phyloP scores from a whole-genome alignment of 2,329 filamentous ascomycete species.

The Elsinoe arachidis region DNA sequence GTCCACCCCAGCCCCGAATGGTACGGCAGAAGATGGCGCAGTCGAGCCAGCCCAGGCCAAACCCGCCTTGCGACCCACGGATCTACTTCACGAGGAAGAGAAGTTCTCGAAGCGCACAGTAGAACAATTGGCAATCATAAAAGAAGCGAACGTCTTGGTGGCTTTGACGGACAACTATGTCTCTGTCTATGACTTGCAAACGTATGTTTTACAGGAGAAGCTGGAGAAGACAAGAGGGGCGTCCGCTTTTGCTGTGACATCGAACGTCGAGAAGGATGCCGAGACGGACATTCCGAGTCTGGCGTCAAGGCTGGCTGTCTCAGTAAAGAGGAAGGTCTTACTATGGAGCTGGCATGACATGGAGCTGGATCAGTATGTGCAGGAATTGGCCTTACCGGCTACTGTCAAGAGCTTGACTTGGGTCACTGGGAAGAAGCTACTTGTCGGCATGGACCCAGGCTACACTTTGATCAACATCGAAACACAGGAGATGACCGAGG shows the following conservation, averaged over 20 bases:
- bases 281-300: conserved; percentile 85
- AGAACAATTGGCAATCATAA: conserved; percentile 90
- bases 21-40: conserved; percentile 21
- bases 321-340: conserved; percentile 80
- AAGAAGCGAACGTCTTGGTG: conserved; percentile 84
- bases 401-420: conserved; percentile 84
- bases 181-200: conserved; percentile 80
- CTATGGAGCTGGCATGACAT: conserved; percentile 96
- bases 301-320: conserved; percentile 82
- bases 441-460: conserved; percentile 83
- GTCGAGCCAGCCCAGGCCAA: conserved; percentile 27
- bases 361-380: conserved; percentile 65
- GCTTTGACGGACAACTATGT: conserved; percentile 86
- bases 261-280: conserved; percentile 86
- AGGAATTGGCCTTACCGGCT: conserved; percentile 71
- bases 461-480: conserved; percentile 84
- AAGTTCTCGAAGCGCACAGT: conserved; percentile 86
- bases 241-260: conserved; percentile 82
- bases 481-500: conserved; percentile 63
- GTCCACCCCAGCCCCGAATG: conserved; percentile 34
- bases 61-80: conserved; percentile 48
- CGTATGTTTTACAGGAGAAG: conserved; percentile 72
- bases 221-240: conserved; percentile 80
- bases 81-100: conserved; percentile 83
- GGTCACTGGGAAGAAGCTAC: conserved; percentile 76